Conservation (phyloP, 306 rosid genomes). For the Trifolium repens region DNA sequence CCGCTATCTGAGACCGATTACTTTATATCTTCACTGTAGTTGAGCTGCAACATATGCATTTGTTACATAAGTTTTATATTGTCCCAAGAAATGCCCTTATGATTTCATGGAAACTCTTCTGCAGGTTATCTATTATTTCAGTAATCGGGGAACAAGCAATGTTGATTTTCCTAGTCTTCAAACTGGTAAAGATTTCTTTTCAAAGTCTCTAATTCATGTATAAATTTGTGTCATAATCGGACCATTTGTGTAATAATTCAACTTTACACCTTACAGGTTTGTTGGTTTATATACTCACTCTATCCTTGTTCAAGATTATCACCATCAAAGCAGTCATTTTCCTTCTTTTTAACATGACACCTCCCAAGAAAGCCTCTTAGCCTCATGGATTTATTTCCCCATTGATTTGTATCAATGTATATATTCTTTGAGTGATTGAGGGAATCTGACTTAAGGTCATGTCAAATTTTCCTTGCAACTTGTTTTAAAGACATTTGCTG, state of each 20-base stretch:
- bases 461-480: not conserved
- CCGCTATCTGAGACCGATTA: no score
- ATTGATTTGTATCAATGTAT: constrained; percentile 12
- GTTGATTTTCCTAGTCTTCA: constrained; percentile 30
- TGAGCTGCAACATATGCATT: not conserved
- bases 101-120: not conserved
- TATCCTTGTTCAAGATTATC: constrained; percentile 33
- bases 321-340: constrained; percentile 42
- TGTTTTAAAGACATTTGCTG: not conserved
- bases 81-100: not conserved
- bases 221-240: not conserved
- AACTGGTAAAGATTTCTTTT: constrained; percentile 29
- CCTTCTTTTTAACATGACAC: constrained; percentile 75
- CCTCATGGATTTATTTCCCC: not conserved
- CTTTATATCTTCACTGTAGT: no score
- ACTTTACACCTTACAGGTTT: constrained; percentile 49
- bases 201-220: constrained; percentile 23
- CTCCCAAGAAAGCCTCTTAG: constrained; percentile 68
- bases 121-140: constrained; percentile 36
- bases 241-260: not conserved
- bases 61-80: not conserved
- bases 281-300: constrained; percentile 44
- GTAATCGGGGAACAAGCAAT: not conserved
- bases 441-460: constrained; percentile 2
- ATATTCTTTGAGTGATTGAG: constrained; percentile 15